Evolutionary conservation across 2,329 filamentous ascomycete genomes (phyloP).

Genomic region (Coniochaeta pulveracea): DNA sequence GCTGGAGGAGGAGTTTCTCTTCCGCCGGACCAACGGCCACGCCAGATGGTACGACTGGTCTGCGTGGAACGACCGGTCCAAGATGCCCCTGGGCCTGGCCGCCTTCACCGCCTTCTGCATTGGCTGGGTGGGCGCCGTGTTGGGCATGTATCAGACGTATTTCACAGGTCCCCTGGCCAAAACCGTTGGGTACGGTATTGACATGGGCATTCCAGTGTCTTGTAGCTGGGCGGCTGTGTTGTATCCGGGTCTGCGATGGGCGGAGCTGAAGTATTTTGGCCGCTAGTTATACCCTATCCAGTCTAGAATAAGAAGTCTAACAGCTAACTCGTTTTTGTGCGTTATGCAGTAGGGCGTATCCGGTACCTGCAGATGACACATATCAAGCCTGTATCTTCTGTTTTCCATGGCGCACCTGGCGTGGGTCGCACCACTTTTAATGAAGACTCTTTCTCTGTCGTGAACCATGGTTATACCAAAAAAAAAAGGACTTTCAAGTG

Average conservation of each 20-base stretch:
- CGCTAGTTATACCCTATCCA: neutral
- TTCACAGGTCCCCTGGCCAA: slow-evolving; percentile 44
- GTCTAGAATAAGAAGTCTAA: too few relatives aligned
- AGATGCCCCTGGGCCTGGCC: slow-evolving; percentile 50
- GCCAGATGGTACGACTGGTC: slow-evolving; percentile 30
- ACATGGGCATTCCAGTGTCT: slow-evolving; percentile 15
- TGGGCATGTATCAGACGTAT: slow-evolving; percentile 61
- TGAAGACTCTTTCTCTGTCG: too few relatives aligned
- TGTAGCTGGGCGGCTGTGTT: slow-evolving; percentile 12
- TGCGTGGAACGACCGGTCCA: slow-evolving; percentile 45
- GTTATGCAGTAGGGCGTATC: too few relatives aligned
- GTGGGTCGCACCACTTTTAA: too few relatives aligned
- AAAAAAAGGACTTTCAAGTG: too few relatives aligned
- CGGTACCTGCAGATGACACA: too few relatives aligned
- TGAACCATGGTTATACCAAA: too few relatives aligned
- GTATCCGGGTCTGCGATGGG: slow-evolving; percentile 11
- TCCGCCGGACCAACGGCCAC: too few relatives aligned
- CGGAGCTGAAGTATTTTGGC: slow-evolving; percentile 11
- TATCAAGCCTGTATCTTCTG: too few relatives aligned
- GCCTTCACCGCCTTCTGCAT: slow-evolving; percentile 49
- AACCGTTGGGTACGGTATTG: slow-evolving; percentile 9
- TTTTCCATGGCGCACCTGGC: too few relatives aligned
- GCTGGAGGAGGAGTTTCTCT: slow-evolving; percentile 50
- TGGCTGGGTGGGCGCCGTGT: slow-evolving; percentile 52
- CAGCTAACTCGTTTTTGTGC: too few relatives aligned